Percentiles rank a stretch among this genome's conserved stretches.
These are phyloP conservation scores for Abelmoschus esculentus DNA, from an alignment of 345 rosid genomes.

Conservation along the genomic window DNA sequence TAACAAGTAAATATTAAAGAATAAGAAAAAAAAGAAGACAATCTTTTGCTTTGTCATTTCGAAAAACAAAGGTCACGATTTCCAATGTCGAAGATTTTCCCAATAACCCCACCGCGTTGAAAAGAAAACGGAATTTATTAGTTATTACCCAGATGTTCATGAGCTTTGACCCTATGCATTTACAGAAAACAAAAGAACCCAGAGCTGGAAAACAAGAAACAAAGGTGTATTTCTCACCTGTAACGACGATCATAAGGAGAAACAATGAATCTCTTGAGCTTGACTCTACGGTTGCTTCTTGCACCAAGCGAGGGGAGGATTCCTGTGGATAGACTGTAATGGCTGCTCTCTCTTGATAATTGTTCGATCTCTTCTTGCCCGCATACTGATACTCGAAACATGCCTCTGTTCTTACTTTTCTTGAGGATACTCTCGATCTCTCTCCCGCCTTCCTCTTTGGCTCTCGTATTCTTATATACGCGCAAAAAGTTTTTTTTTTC, in stretches of 20 bases:
- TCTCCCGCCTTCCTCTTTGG: neutral
- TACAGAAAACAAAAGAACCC: neutral
- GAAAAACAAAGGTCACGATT: neutral
- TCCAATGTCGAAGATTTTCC: too few species aligned
- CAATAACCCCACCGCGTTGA: neutral
- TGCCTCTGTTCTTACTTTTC: neutral
- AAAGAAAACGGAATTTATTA: neutral
- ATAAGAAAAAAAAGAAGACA: neutral
- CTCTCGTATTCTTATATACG: neutral
- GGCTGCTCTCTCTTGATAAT: slow-evolving; percentile 80
- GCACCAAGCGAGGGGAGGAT: slow-evolving; percentile 91
- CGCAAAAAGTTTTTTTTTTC: neutral
- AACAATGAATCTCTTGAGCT: slow-evolving; percentile 50
- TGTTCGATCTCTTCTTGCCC: slow-evolving; percentile 69
- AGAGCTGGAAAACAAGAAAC: neutral
- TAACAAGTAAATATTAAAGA: neutral
- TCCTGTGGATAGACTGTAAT: slow-evolving; percentile 76
- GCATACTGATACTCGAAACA: slow-evolving; percentile 34
- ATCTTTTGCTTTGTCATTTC: neutral
- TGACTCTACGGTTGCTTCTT: slow-evolving; percentile 65
- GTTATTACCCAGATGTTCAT: neutral
- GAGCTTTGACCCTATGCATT: neutral
- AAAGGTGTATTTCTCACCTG: slow-evolving; percentile 34
- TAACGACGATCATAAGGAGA: slow-evolving; percentile 84
- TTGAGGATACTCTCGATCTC: neutral